Evolutionary conservation across 2,329 filamentous ascomycete genomes (phyloP), one percentile per base, ranked within the genome.

Genomic region (Penicillium fuscoglaucum): DNA sequence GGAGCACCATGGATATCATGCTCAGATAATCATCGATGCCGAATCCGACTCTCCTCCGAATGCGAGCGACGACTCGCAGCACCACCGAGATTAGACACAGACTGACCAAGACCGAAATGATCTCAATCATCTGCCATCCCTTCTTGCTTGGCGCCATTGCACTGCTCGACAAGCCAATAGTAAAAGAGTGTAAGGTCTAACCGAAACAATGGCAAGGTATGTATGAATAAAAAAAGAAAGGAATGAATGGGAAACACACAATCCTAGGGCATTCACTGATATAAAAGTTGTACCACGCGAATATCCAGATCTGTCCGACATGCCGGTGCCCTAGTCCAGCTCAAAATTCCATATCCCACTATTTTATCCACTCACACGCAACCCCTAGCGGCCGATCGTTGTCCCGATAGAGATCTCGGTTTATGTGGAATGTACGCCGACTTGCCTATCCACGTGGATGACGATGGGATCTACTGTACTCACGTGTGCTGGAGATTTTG

Each of bases 11-110:
- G 7, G 70, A 68, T 0, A 64, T 4, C 19, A 70, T 61, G 48
- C 66, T 70, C 15, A 73, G 65, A 51, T 73, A 72, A 55, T 73
- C 70, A 60, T 73, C 70, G n/a, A 70, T 24, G 0, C 68, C 70
- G 33, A 73, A 68, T 7, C 57, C 55, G 10, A 73, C 69, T 62
- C 68, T 64, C 29, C 70, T 64, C 41, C 64, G 68, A 5, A 70
- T 35, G 15, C 71, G 67, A 45, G 71, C 71, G 31, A 68, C 37
- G 19, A 68, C 55, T 17, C 70, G 68, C 28, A 72, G 35, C 3
- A 66, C 57, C 5, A 71, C 68, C 3, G 66, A 65, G 10, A 70
- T 49, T 6, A 71, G 45, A 41, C 68, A 64, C 5, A 73, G 57
- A 33, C 59, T 61, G 21, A 73, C 70, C 55, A 73, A 63, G 57